Evolutionary conservation across 139 green algal genomes (phyloP), one percentile per base, ranked within the genome.

Genomic region (Picochlorum sp.): DNA sequence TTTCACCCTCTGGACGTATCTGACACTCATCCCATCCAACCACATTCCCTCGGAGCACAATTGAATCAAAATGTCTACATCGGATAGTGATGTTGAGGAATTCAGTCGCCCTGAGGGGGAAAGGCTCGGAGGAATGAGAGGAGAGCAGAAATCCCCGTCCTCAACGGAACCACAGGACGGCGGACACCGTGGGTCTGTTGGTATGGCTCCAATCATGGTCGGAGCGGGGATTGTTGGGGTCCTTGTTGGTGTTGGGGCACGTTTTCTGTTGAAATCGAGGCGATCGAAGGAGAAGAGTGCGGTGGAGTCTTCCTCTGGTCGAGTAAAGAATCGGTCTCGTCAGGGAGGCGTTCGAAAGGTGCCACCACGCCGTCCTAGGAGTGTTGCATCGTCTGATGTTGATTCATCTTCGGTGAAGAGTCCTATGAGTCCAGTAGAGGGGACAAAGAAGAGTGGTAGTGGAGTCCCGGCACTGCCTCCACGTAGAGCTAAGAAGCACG

Each of bases 221-320:
- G 47, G 18, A 26, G 47, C 18, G 47, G 47, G 18, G 11, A 54
- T 54, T 54, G 47, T 20, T 26, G 47, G 16, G 0, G 11, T 21
- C 47, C 47, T 54, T 54, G 47, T 54, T 54, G 47, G 18, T 54
- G 47, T 54, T 54, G 47, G 47, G 15, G 16, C 47, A 21, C 47
- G 47, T 20, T 54, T 21, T 54, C n/a, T 54, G n/a, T 23, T 54
- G 3, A 54, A 21, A 54, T 41, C 34, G 34, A 41, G 34, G 34
- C 34, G 34, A 41, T 41, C 18, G 47, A 54, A 54, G 47, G 6
- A 54, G n/a, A 54, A 54, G n/a, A 54, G 47, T 10, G 47, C 6
- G 0, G n/a, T 26, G 11, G n/a, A 54, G 47, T 54, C 47, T 20
- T 26, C 47, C 10, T 21, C 47, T 20, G n/a, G 47, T 9, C 16